Conservation (phyloP, 1,139 yeast genomes). For the Candida buenavistaensis region DNA sequence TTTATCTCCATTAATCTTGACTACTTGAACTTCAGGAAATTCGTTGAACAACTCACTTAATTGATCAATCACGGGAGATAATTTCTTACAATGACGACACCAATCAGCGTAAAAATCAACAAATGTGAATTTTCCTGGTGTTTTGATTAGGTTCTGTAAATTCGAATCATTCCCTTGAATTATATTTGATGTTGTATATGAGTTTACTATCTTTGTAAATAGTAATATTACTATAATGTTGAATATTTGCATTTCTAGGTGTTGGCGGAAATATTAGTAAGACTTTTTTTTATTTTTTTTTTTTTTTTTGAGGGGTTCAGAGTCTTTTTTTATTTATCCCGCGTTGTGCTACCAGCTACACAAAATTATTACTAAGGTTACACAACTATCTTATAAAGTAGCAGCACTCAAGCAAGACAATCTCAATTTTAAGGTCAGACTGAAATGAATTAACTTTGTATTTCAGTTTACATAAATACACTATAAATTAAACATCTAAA, state of each 20-base stretch:
- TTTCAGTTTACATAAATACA: too few species aligned
- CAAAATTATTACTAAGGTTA: too few species aligned
- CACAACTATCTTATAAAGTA: too few species aligned
- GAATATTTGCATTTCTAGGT: too few species aligned
- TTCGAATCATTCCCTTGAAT: constrained; percentile 41
- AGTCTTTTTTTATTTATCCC: background rate
- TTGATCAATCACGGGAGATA: constrained; percentile 65
- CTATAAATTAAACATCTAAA: too few species aligned
- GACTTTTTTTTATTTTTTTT: background rate
- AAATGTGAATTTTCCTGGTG: constrained; percentile 60
- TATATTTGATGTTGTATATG: constrained; percentile 17
- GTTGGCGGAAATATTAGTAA: too few species aligned
- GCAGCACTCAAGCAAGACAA: too few species aligned
- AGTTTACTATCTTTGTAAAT: constrained; percentile 1
- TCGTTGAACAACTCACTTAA: constrained; percentile 52
- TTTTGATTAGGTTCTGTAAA: constrained; percentile 54
- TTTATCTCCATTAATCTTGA: constrained; percentile 68
- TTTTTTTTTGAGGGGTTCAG: too few species aligned
- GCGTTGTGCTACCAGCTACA: too few species aligned
- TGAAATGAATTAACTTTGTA: too few species aligned
- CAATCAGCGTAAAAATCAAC: constrained; percentile 79
- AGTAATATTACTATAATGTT: background rate
- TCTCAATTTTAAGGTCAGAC: too few species aligned
- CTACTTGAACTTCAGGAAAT: constrained; percentile 49
- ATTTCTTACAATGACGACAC: constrained; percentile 76